Evolutionary conservation across 371 early-diverging fungal species (phyloP).

Genomic region (Mortierella polycephala): DNA sequence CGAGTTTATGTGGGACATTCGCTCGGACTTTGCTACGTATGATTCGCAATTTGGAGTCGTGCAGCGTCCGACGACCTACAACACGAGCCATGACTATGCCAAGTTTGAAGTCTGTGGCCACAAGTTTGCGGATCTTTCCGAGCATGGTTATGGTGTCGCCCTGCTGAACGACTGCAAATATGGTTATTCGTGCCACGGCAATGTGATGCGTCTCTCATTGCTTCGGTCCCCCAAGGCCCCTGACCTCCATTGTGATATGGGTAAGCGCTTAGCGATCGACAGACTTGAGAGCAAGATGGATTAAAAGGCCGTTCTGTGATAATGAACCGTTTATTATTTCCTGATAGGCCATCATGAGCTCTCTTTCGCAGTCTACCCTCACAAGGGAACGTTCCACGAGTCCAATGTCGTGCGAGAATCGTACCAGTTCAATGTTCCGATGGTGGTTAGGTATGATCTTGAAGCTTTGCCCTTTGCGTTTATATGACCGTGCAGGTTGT

Average conservation of each 20-base stretch:
- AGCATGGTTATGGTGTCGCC: slow-evolving; percentile 94
- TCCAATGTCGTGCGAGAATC: slow-evolving; percentile 87
- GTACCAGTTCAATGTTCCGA: slow-evolving; percentile 89
- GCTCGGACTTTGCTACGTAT: slow-evolving; percentile 88
- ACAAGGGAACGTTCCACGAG: slow-evolving; percentile 79
- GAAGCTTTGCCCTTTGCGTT: slow-evolving; percentile 3
- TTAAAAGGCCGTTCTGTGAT: not conserved
- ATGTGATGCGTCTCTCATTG: slow-evolving; percentile 85
- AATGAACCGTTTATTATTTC: slow-evolving; percentile 4
- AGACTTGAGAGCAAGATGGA: not conserved
- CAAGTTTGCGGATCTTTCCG: slow-evolving; percentile 94
- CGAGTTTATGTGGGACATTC: slow-evolving; percentile 89
- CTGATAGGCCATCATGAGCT: slow-evolving; percentile 75
- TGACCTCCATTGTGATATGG: slow-evolving; percentile 76
- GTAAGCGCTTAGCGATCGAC: slow-evolving; percentile 22
- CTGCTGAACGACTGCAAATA: slow-evolving; percentile 94
- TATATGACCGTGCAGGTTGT: not conserved
- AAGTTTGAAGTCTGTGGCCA: slow-evolving; percentile 97
- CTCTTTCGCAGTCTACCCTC: slow-evolving; percentile 92
- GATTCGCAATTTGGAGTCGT: slow-evolving; percentile 95
- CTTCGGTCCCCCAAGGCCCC: slow-evolving; percentile 89
- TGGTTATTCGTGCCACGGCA: slow-evolving; percentile 85
- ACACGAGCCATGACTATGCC: slow-evolving; percentile 92
- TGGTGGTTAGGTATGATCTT: slow-evolving; percentile 65
- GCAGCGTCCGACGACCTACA: slow-evolving; percentile 93